A percentile compares a stretch with the other conserved stretches of the same genome.
These are phyloP conservation scores for Coemansia sp. DNA, from an alignment of 192 early-diverging fungal genomes.

Conservation along the genomic window DNA sequence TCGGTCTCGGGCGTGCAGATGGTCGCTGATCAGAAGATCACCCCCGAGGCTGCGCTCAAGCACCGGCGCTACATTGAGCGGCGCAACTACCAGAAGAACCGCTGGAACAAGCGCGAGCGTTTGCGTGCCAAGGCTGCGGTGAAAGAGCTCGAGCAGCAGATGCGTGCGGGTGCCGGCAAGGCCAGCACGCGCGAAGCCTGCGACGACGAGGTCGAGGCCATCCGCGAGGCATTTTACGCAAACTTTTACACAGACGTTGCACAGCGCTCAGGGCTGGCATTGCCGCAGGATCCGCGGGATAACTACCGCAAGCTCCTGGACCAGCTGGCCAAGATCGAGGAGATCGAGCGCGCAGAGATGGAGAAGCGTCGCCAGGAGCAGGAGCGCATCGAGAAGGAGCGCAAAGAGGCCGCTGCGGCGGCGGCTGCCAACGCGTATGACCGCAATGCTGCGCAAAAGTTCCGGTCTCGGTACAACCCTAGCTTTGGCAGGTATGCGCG, in stretches of 20 bases:
- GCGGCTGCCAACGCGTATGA: constrained; percentile 13
- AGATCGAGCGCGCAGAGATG: constrained; percentile 33
- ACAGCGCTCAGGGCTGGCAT: constrained; percentile 16
- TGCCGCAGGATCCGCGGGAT: constrained; percentile 47
- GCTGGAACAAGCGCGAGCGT: constrained; percentile 37
- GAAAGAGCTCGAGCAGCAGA: constrained; percentile 21
- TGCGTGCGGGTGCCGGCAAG: constrained; percentile 8
- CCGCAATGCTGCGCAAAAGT: constrained; percentile 8
- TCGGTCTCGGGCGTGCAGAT: constrained; percentile 64
- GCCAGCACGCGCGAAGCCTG: constrained; percentile 6
- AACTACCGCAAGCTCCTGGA: constrained; percentile 34
- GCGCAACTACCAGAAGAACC: constrained; percentile 13
- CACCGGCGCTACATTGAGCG: constrained; percentile 36
- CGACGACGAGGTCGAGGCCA: constrained; percentile 32
- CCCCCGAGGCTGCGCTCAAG: constrained; percentile 19
- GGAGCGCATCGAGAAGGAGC: constrained; percentile 45
- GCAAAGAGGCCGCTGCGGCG: constrained; percentile 37
- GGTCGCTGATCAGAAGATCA: constrained; percentile 40
- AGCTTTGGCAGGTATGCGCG: constrained; percentile 3
- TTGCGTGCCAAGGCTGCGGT: constrained; percentile 19
- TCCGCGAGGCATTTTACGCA: constrained; percentile 36
- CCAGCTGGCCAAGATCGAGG: constrained; percentile 44
- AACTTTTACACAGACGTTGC: constrained; percentile 29
- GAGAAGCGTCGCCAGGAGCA: constrained; percentile 30
- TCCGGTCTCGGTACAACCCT: constrained; percentile 21